Conservation (phyloP, 75 land plant species). For the Azolla pinnata region DNA sequence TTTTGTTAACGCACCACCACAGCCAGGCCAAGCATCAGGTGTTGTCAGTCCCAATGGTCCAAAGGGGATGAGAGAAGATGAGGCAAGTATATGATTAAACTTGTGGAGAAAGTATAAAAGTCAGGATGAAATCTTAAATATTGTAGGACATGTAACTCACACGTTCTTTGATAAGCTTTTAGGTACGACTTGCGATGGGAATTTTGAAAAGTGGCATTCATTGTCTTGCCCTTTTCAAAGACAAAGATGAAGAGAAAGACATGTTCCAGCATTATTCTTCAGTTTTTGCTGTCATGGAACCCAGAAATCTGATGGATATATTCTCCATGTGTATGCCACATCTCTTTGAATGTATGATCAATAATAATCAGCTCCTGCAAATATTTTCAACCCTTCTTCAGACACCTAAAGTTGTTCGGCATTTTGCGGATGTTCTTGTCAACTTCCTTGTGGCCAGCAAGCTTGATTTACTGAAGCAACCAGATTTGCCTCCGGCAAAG, state of each 20-base stretch:
- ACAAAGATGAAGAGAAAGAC: conserved; percentile 94
- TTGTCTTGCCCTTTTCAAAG: conserved; percentile 85
- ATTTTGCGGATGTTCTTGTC: conserved; percentile 90
- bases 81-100: conserved; percentile 66
- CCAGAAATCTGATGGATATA: conserved; percentile 97
- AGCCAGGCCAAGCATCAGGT: conserved; percentile 33
- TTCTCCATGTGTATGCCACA: conserved; percentile 94
- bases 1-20: conserved; percentile 67
- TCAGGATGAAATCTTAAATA: too few relatives aligned
- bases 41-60: conserved; percentile 34
- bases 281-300: conserved; percentile 88
- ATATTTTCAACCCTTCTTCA: conserved; percentile 82
- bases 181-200: conserved; percentile 94
- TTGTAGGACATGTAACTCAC: too few relatives aligned
- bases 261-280: conserved; percentile 78
- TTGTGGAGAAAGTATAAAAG: too few relatives aligned
- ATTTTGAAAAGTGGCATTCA: conserved; percentile 89
- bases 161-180: conserved; percentile 1
- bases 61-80: conserved; percentile 97
- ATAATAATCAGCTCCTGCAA: conserved; percentile 63
- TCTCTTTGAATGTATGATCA: conserved; percentile 90
- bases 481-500: conserved; percentile 83
- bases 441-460: conserved; percentile 78
- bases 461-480: conserved; percentile 81
- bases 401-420: conserved; percentile 61